Evolutionary conservation across 2,329 filamentous ascomycete genomes (phyloP).

Genomic region (Daldinia sp.): DNA sequence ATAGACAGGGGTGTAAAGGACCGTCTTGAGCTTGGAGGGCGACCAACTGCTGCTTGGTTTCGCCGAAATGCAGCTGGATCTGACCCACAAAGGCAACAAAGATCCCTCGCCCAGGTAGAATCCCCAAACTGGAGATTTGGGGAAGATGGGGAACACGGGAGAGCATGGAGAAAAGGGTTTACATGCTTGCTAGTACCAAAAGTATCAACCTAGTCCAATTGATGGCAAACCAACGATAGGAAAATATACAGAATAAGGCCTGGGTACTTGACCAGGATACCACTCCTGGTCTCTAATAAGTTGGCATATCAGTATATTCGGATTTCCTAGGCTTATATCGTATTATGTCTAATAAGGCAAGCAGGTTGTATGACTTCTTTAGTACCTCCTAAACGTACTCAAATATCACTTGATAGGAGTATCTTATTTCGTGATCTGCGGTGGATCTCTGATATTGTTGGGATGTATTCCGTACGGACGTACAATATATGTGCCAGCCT

Average conservation of each 20-base stretch:
- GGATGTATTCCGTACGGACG: constrained; percentile 11
- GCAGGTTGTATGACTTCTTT: neutral
- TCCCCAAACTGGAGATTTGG: constrained; percentile 39
- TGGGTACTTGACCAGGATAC: constrained; percentile 2
- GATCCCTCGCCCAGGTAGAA: constrained; percentile 28
- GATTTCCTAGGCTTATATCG: constrained; percentile 9
- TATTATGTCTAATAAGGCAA: constrained; percentile 13
- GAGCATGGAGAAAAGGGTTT: constrained; percentile 26
- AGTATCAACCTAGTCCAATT: neutral
- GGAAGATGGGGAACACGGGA: constrained; percentile 26
- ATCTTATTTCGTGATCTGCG: constrained; percentile 7
- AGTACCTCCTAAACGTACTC: constrained; percentile 1
- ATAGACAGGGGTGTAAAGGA: constrained; percentile 44
- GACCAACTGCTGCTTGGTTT: constrained; percentile 41
- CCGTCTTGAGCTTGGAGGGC: constrained; percentile 41
- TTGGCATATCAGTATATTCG: constrained; percentile 8
- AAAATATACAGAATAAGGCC: constrained; percentile 2
- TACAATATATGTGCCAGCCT: too few species aligned
- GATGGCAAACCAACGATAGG: constrained; percentile 8
- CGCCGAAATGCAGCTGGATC: constrained; percentile 40
- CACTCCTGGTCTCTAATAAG: constrained; percentile 11
- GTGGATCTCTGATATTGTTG: constrained; percentile 18
- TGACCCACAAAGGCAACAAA: constrained; percentile 37
- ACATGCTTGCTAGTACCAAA: constrained; percentile 10
- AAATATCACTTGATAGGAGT: constrained; percentile 13